These are phyloP conservation scores for Microstroma glucosiphilum DNA, from an alignment of 1,284 basidiomycete genomes.

Conservation along the genomic window DNA sequence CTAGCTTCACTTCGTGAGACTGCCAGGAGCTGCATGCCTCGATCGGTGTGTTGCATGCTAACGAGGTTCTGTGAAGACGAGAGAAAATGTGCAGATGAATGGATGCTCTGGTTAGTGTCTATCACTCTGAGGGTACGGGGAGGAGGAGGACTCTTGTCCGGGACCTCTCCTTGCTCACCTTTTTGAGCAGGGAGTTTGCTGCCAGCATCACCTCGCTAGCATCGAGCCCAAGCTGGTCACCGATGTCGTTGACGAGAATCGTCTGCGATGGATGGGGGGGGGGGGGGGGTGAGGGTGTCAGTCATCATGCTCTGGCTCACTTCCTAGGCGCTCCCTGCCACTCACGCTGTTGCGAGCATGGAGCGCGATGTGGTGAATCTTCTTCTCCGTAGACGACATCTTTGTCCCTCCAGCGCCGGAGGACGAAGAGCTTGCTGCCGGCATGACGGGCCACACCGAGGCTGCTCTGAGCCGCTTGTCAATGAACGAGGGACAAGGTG, in stretches of 20 bases:
- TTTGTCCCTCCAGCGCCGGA: neutral
- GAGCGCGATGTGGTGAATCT: neutral
- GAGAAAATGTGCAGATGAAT: too few relatives aligned
- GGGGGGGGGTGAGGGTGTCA: too few relatives aligned
- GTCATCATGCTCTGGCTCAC: constrained; percentile 13
- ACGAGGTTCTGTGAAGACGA: constrained; percentile 24
- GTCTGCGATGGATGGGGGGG: too few relatives aligned
- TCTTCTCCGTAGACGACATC: constrained; percentile 2
- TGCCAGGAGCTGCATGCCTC: constrained; percentile 30
- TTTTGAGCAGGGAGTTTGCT: constrained; percentile 41
- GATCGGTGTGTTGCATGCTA: constrained; percentile 27
- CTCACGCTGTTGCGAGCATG: constrained; percentile 8
- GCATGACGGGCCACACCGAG: neutral
- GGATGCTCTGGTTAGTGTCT: too few relatives aligned
- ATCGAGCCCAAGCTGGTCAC: constrained; percentile 7
- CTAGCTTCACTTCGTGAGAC: constrained; percentile 35
- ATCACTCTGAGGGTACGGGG: too few relatives aligned
- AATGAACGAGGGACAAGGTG: too few relatives aligned
- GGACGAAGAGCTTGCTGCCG: neutral
- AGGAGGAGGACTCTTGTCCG: too few relatives aligned
- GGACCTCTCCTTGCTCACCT: constrained; percentile 13
- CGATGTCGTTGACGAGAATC: too few relatives aligned
- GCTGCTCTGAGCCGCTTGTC: too few relatives aligned
- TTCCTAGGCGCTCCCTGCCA: too few relatives aligned
- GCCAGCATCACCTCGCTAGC: constrained; percentile 36